Percentiles rank a stretch among this genome's conserved stretches.
These are phyloP conservation scores for Vitis amurensis DNA, from an alignment of 164 flowering plant genomes.

Conservation along the genomic window DNA sequence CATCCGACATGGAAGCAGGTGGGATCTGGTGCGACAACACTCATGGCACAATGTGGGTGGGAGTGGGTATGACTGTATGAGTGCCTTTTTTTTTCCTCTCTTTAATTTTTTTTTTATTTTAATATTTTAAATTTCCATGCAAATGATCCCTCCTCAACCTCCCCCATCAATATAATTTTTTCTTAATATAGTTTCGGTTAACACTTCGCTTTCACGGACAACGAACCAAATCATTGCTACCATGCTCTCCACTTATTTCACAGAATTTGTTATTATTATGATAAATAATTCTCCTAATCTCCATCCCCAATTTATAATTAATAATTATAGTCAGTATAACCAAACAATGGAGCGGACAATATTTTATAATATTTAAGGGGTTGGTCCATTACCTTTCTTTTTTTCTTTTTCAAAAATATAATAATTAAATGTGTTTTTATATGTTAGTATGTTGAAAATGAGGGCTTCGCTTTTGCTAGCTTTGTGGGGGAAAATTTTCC, in stretches of 20 bases:
- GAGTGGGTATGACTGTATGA: not conserved
- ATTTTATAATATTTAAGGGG: no score
- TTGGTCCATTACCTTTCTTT: no score
- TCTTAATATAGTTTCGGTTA: conserved; percentile 10
- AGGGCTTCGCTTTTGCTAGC: not conserved
- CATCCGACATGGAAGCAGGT: conserved; percentile 2
- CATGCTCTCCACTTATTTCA: conserved; percentile 11
- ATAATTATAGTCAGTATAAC: not conserved
- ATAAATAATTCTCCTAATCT: not conserved
- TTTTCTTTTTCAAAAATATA: no score
- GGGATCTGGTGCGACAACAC: conserved; percentile 11
- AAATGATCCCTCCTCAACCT: no score
- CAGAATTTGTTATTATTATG: not conserved
- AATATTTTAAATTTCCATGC: no score
- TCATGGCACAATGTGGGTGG: conserved; percentile 7
- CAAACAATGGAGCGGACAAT: no score
- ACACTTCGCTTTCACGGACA: conserved; percentile 18
- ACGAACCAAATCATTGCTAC: conserved; percentile 18
- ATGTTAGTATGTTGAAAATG: conserved; percentile 3
- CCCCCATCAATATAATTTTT: not conserved
- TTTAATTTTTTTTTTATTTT: not conserved
- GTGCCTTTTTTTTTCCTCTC: not conserved
- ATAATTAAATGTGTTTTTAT: no score
- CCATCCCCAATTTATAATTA: not conserved
- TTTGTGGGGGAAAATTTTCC: conserved; percentile 5